Percentiles rank a stretch among this genome's conserved stretches.
phyloP scores from a whole-genome alignment of 2,329 filamentous ascomycete species.

The Fusarium secorum region DNA sequence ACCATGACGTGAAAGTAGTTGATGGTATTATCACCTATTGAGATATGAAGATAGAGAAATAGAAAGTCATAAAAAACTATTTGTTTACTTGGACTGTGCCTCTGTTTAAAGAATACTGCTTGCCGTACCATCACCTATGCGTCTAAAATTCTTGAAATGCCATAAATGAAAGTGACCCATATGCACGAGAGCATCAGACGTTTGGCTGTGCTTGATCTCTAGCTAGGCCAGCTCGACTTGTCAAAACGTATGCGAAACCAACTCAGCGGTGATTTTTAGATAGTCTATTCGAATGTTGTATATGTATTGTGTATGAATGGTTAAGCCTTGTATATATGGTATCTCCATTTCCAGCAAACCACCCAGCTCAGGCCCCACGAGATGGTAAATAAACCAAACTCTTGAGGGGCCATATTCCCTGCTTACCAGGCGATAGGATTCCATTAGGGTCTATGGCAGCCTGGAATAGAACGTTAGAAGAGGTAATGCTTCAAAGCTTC shows the following conservation, averaged over 20 bases:
- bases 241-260: background rate
- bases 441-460: background rate
- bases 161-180: too few species aligned
- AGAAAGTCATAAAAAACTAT: background rate
- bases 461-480: background rate
- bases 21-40: background rate
- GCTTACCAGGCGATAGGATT: background rate
- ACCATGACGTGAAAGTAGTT: background rate
- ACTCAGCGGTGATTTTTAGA: accelerated
- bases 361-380: background rate
- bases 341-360: background rate
- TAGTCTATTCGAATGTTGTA: background rate
- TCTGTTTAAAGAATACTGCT: background rate
- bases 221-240: too few species aligned
- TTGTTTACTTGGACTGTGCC: too few species aligned
- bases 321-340: background rate
- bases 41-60: background rate
- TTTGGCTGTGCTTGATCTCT: too few species aligned
- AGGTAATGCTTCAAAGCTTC: too few species aligned
- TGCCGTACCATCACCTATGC: background rate
- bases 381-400: background rate
- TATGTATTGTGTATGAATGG: background rate
- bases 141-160: background rate
- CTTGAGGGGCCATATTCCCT: background rate
- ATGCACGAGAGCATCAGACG: too few species aligned